A percentile compares a stretch with the other conserved stretches of the same genome.
phyloP scores from a whole-genome alignment of 208 protist species.

The Crithidia thermophila region DNA sequence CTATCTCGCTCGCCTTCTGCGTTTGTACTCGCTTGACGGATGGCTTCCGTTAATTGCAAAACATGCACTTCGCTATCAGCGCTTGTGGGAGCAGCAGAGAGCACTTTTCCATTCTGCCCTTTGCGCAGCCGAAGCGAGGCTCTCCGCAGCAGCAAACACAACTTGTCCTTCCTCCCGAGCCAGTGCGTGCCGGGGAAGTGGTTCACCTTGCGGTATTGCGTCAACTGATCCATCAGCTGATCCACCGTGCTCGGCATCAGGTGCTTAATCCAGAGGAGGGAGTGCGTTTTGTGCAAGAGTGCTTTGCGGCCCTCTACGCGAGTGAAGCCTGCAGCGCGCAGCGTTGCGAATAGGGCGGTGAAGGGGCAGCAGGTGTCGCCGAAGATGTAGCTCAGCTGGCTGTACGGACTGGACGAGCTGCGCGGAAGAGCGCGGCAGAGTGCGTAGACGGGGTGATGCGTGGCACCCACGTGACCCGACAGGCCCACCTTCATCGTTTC shows the following conservation, averaged over 20 bases:
- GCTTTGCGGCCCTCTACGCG: slow-evolving; percentile 31
- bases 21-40: not conserved
- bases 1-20: too few species aligned
- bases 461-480: too few species aligned
- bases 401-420: slow-evolving; percentile 2
- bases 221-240: slow-evolving; percentile 5
- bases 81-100: not conserved
- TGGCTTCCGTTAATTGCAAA: not conserved
- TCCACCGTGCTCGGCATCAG: slow-evolving; percentile 44
- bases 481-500: too few species aligned
- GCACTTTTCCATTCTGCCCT: not conserved
- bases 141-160: slow-evolving; percentile 57
- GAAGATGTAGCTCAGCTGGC: slow-evolving; percentile 49
- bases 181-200: slow-evolving; percentile 89
- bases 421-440: slow-evolving; percentile 1
- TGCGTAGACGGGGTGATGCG: not conserved
- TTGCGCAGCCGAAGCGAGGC: slow-evolving; percentile 29
- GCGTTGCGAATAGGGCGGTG: slow-evolving; percentile 51
- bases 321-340: slow-evolving; percentile 53
- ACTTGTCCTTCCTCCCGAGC: slow-evolving; percentile 81
- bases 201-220: slow-evolving; percentile 79
- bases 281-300: slow-evolving; percentile 48
- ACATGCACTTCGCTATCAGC: not conserved
- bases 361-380: slow-evolving; percentile 53
- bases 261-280: slow-evolving; percentile 72